Evolutionary conservation across 352 stramenopile genomes (phyloP), one percentile per base, ranked within the genome.

Genomic region (Phytophthora capsici): DNA sequence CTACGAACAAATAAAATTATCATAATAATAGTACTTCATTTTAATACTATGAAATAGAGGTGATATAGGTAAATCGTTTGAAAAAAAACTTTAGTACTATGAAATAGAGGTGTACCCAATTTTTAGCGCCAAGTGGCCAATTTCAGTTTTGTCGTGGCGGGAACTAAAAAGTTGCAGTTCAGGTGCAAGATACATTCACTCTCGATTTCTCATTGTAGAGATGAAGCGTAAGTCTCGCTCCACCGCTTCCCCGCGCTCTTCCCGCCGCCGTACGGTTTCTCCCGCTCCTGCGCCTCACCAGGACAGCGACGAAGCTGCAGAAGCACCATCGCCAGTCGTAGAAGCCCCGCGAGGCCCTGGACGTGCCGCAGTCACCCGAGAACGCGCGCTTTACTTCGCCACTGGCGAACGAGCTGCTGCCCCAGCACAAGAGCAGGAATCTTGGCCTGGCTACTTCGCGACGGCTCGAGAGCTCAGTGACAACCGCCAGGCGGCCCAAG

Each of bases 381-480:
- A 86, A 25, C 72, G 77, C 12, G 77, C 77, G 34, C 57, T 80
- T 19, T 87, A 71, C 61, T 87, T 87, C 34, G 78, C 78, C 28
- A 86, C 75, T 12, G 66, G 66, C 19, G 66, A 69, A 69, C 7
- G 57, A 55, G 47, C 44, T 17, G 22, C 25, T 5, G 32, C 45
- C 9, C n/a, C 23, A 19, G 19, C 28, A 28, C 60, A 52, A 16
- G 37, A 66, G 26, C 53, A 57, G n/a, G 72, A 86, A 50, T 68
- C 83, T 14, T 95, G 84, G 84, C 86, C 86, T 3, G 86, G 86
- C n/a, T 93, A 93, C 71, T 93, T 86, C 47, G 64, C 76, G 14
- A 95, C 86, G 0, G 83, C 81, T 13, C 74, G 79, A 17, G 78
- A 81, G 45, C 73, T 95, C 28, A 54, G 64, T 17, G 76, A 92